phyloP scores from a whole-genome alignment of 352 stramenopile species.

The Pythium brassicae region DNA sequence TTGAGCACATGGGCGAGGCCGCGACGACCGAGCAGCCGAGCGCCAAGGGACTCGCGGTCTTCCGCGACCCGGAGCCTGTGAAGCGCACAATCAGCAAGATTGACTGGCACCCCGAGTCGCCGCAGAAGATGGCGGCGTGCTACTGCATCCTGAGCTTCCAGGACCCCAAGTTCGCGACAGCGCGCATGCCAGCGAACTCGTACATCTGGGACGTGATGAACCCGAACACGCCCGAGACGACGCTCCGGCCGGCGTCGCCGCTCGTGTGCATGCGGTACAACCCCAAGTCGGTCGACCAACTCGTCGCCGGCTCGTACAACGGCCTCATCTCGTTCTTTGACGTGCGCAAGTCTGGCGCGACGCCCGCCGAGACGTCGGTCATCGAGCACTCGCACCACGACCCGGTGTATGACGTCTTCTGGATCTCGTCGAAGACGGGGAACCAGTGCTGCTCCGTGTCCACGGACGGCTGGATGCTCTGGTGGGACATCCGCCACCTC shows the following conservation, averaged over 20 bases:
- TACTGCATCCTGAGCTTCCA: conserved; percentile 96
- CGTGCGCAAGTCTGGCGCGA: conserved; percentile 87
- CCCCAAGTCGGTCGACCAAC: conserved; percentile 94
- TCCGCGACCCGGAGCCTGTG: conserved; percentile 92
- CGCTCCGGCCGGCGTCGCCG: conserved; percentile 87
- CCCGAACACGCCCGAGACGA: conserved; percentile 95
- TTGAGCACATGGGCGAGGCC: conserved; percentile 87
- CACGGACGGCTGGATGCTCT: conserved; percentile 93
- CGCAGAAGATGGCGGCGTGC: conserved; percentile 94
- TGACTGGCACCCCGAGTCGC: conserved; percentile 96
- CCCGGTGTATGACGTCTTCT: conserved; percentile 95
- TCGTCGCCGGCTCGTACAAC: conserved; percentile 96
- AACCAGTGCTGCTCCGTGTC: conserved; percentile 96
- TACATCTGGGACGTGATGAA: conserved; percentile 98
- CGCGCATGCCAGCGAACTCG: conserved; percentile 72
- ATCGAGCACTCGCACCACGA: conserved; percentile 98
- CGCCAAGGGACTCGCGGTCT: conserved; percentile 95
- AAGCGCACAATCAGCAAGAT: conserved; percentile 95
- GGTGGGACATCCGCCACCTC: conserved; percentile 88
- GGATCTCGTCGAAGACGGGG: conserved; percentile 94
- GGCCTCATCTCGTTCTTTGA: conserved; percentile 97
- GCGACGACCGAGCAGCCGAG: conserved; percentile 93
- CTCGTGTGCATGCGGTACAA: conserved; percentile 95
- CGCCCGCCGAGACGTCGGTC: conserved; percentile 88
- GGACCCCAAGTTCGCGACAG: conserved; percentile 88